These are phyloP conservation scores for Daldinia decipiens DNA, from an alignment of 495 filamentous ascomycete species.

Conservation along the genomic window DNA sequence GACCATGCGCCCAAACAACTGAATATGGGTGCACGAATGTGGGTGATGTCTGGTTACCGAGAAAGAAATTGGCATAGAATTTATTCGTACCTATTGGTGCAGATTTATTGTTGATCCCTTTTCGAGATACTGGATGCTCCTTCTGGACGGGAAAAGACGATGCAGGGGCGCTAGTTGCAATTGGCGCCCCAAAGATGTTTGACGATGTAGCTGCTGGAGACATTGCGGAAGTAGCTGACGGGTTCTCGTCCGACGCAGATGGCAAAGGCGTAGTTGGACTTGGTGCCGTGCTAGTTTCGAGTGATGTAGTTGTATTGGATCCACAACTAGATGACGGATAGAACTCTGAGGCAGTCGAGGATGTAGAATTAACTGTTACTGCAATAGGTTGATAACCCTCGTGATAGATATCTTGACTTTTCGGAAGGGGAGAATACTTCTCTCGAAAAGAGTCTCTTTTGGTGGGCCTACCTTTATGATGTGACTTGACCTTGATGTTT, in stretches of 20 bases:
- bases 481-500: conserved; percentile 9
- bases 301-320: conserved; percentile 46
- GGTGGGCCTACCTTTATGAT: conserved; percentile 10
- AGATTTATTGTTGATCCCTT: conserved; percentile 52
- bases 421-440: conserved; percentile 11
- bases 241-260: neutral
- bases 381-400: conserved; percentile 31
- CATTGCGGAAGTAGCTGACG: conserved; percentile 31
- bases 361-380: conserved; percentile 17
- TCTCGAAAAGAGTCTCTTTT: conserved; percentile 18
- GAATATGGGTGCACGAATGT: conserved; percentile 90
- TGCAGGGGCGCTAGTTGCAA: conserved; percentile 69
- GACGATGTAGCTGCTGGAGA: conserved; percentile 31
- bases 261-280: conserved; percentile 15
- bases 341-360: conserved; percentile 13
- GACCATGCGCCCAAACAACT: conserved; percentile 77
- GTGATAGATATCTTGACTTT: conserved; percentile 19
- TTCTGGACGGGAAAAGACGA: conserved; percentile 59
- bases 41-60: conserved; percentile 74
- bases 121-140: conserved; percentile 56
- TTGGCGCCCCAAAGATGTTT: conserved; percentile 65
- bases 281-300: conserved; percentile 19
- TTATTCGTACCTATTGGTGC: conserved; percentile 83
- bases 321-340: conserved; percentile 41
- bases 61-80: conserved; percentile 90